These are phyloP conservation scores for Nakazawaea pomicola DNA, from an alignment of 805 yeast species.

Conservation along the genomic window DNA sequence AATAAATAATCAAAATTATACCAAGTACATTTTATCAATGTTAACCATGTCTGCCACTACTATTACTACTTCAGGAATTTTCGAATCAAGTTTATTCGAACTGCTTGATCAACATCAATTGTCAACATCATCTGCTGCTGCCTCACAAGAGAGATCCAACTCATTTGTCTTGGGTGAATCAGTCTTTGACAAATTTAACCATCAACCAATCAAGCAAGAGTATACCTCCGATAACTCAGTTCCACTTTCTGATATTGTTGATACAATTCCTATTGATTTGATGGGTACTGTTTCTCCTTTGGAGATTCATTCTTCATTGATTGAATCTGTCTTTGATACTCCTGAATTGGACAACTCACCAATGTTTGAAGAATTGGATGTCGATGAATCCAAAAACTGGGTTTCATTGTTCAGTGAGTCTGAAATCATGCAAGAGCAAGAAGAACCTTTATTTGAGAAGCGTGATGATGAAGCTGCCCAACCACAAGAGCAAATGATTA, in stretches of 20 bases:
- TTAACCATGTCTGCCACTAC: constrained; percentile 9
- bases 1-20: no score
- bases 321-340: constrained; percentile 46
- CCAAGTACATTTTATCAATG: no score
- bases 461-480: constrained; percentile 27
- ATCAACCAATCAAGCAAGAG: constrained; percentile 4
- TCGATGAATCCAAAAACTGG: constrained; percentile 47
- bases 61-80: constrained; percentile 4
- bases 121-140: neutral
- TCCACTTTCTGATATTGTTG: neutral
- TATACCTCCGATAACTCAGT: constrained; percentile 1
- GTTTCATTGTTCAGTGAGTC: constrained; percentile 52
- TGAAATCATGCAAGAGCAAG: constrained; percentile 15
- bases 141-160: neutral
- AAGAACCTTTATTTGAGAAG: constrained; percentile 17
- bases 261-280: no score
- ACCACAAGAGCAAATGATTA: no score
- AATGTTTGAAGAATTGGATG: constrained; percentile 56
- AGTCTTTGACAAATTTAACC: constrained; percentile 23
- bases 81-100: constrained; percentile 10
- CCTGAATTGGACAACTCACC: constrained; percentile 41
- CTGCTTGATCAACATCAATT: constrained; percentile 12
- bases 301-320: constrained; percentile 45
- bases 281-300: constrained; percentile 39
- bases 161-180: constrained; percentile 29